Base-by-base conservation (phyloP, 2,329 filamentous ascomycete species). In the Ploettnerulaceae sp. region DNA sequence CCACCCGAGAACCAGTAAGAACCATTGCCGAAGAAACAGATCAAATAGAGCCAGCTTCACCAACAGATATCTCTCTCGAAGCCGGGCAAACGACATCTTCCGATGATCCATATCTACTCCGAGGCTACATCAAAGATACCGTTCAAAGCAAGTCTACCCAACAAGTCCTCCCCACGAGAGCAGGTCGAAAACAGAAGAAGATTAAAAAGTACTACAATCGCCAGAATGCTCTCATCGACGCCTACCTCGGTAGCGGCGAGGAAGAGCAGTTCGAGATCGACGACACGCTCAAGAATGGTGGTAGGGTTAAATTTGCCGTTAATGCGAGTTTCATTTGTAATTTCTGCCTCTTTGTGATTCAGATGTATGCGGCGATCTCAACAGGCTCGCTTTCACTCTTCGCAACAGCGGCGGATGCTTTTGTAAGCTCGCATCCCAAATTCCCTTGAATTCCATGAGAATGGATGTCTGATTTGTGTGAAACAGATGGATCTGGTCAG, bases 391-490 rank as follows among this genome's bases (percentile, higher is more conserved):
- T 83, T 49, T 77, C 78, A 14, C 70, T 83, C 15, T 81, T 83
- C 51, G 79, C 79, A 12, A 82, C 79, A n/a, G 75, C 80, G 20
- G 78, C 80, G 34, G 79, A 83, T 66, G 79, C 79, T 4, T 80
- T 81, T 62, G 70, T 73, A 56, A 59, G 70, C n/a, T n/a, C n/a
- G n/a, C n/a, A n/a, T 69, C 49, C 47, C 50, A 8, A 14, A 8
- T 12, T 32, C 15, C 38, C 33, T 15, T 53, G 41, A 38, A 21
- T 17, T 28, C 18, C 15, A 11, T 39, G 9, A 17, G 8, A 7
- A 8, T 17, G 47, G 47, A 39, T 50, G 40, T 29, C 51, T 58
- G 40, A 57, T 32, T 17, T 15, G 2, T 62, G 31, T 18, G n/a
- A n/a, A n/a, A n/a, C 57, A 72, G 63, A 77, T 83, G 73, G 79